Evolutionary conservation across 768 basidiomycete genomes (phyloP).

Genomic region (Tylopilus plumbeoviolaceoides): DNA sequence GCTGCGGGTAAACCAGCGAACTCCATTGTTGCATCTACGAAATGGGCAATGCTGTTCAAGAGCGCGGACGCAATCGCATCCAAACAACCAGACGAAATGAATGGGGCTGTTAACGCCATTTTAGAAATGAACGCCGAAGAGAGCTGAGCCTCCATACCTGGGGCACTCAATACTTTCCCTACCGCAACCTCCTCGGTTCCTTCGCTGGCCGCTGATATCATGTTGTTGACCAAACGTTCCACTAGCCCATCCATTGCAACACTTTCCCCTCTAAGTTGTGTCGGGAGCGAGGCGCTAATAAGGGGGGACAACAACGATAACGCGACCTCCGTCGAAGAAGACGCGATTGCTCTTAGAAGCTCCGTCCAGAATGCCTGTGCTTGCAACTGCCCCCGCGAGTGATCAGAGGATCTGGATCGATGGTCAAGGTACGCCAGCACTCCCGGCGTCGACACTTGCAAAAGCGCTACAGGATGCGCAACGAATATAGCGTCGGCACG

Average conservation of each 20-base stretch:
- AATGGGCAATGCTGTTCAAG: conserved; percentile 11
- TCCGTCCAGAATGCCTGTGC: conserved; percentile 20
- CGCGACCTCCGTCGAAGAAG: conserved; percentile 22
- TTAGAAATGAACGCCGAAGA: background rate
- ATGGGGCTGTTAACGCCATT: conserved; percentile 10
- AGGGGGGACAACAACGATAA: conserved; percentile 43
- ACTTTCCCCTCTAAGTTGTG: conserved; percentile 40
- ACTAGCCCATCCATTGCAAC: conserved; percentile 45
- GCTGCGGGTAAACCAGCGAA: conserved; percentile 9
- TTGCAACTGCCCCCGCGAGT: conserved; percentile 4
- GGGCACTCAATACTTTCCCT: conserved; percentile 11
- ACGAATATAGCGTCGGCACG: conserved; percentile 43
- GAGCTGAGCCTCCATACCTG: conserved; percentile 11
- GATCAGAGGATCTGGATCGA: conserved; percentile 12
- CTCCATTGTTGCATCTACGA: conserved; percentile 13
- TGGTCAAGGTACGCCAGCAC: conserved; percentile 49
- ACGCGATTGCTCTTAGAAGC: conserved; percentile 42
- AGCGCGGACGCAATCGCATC: conserved; percentile 13
- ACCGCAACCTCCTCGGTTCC: background rate
- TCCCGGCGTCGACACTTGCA: conserved; percentile 40
- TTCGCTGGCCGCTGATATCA: background rate
- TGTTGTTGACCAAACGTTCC: conserved; percentile 14
- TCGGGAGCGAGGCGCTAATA: conserved; percentile 37
- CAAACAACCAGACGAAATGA: conserved; percentile 21
- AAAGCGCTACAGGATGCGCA: conserved; percentile 36